Base-by-base conservation (phyloP, 495 filamentous ascomycete species). In the Physcia stellaris region DNA sequence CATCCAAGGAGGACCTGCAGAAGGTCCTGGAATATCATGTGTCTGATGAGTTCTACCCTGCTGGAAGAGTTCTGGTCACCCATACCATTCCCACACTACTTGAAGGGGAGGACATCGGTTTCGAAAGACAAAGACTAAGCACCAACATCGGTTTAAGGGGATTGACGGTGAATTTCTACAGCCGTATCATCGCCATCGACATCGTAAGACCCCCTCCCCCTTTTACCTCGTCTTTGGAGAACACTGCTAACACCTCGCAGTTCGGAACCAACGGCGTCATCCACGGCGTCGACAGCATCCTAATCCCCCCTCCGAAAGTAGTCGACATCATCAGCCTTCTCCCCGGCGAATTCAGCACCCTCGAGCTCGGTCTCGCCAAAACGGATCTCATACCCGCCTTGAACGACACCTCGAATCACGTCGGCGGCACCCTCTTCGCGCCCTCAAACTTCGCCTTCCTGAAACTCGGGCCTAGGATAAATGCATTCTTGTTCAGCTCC, bases 401-500 rank as follows among this genome's bases (percentile, higher is more conserved):
- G 35, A 46, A 51, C 29, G 60, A 66, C 48, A 57, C 46, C 24
- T 54, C 52, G 4, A 48, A 51, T 20, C 61, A 59, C 40, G 55
- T 52, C n/a, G 75, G 77, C 23, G 68, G 73, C 0, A 87, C 83
- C 6, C 42, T 84, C 31, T 86, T 90, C 49, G 77, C 77, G 1
- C 86, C 86, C 0, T 71, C 70, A 9, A 92, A 93, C 63, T 58
- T 56, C 6, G 84, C 83, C 33, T 93, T 84, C 62, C 50, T 64
- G 48, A 70, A 74, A 43, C 70, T 93, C 12, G 83, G 82, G 3
- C 68, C 67, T 1, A 59, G 52, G 39, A 68, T 75, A 33, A 88
- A 84, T 47, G 80, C 70, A 10, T 92, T 88, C 62, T 57, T 92
- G 18, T 92, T 92, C 60, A 75, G 71, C 46, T 56, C 65, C n/a